Conservation (phyloP, 2,329 filamentous ascomycete species). For the Eurotiales sp. region DNA sequence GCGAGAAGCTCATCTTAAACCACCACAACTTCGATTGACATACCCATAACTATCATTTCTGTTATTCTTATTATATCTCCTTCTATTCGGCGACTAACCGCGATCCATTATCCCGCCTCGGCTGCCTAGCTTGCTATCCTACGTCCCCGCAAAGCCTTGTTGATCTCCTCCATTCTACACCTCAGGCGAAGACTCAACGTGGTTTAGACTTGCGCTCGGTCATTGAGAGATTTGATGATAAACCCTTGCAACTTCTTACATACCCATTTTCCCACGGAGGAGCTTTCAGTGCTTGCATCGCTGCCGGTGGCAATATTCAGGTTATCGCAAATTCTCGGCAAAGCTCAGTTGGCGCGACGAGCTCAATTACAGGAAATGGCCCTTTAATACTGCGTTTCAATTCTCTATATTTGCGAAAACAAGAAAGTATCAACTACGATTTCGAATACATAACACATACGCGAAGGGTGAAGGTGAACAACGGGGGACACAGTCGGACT, state of each 20-base stretch:
- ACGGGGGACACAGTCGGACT: neutral
- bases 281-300: neutral
- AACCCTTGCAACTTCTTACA: neutral
- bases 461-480: neutral
- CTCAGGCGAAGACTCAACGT: conserved; percentile 1
- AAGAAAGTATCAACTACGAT: too few relatives aligned
- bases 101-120: neutral
- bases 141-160: conserved; percentile 10
- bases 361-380: conserved; percentile 8
- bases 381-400: neutral
- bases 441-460: too few relatives aligned
- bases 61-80: neutral
- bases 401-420: neutral
- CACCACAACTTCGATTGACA: neutral
- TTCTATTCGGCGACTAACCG: neutral
- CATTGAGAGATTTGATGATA: neutral
- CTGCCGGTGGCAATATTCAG: conserved; percentile 5
- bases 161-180: neutral
- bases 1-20: conserved; percentile 1
- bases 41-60: neutral
- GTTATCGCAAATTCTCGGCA: neutral
- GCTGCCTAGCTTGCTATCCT: conserved; percentile 3
- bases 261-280: neutral
- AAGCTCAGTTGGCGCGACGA: neutral
- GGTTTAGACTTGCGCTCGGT: neutral